Percentiles rank a stretch among this genome's conserved stretches.
Conservation (phyloP, 2,329 filamentous ascomycete species). For the Verticillium nonalfalfae region DNA sequence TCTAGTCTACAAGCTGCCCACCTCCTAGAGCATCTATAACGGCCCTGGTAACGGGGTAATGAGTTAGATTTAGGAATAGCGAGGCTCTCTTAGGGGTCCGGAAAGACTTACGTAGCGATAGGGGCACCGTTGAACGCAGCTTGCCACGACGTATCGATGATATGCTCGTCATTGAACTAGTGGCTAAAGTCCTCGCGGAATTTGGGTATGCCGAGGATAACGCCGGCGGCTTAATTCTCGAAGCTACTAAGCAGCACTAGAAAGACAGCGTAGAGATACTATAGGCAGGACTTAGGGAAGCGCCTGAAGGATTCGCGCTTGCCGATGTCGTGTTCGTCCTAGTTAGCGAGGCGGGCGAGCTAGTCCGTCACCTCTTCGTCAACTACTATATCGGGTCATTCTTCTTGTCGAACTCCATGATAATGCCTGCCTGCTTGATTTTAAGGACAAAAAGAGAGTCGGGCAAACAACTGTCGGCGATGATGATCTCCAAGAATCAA, state of each 20-base stretch:
- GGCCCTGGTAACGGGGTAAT: background rate
- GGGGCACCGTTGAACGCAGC: constrained; percentile 33
- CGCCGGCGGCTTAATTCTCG: constrained; percentile 31
- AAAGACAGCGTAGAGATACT: constrained; percentile 31
- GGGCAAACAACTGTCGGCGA: too few relatives aligned
- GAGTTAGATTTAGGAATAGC: constrained; percentile 4
- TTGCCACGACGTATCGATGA: constrained; percentile 34
- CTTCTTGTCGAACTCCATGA: background rate
- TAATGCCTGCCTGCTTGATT: background rate
- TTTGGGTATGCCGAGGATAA: constrained; percentile 31
- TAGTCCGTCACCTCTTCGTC: background rate
- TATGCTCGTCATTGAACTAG: constrained; percentile 24
- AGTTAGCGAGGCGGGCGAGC: constrained; percentile 13
- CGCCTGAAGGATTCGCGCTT: constrained; percentile 14
- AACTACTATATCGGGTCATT: background rate
- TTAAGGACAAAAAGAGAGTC: background rate
- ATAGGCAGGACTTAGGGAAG: constrained; percentile 16
- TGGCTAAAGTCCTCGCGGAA: constrained; percentile 37
- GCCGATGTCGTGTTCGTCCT: constrained; percentile 17
- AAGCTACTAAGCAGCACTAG: constrained; percentile 29
- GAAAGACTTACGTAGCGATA: constrained; percentile 21
- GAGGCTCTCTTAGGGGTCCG: background rate
- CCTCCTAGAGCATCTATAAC: constrained; percentile 22
- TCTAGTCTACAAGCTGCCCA: constrained; percentile 23
- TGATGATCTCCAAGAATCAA: background rate